Base-by-base conservation (phyloP, 1,284 basidiomycete species). In the Ustilago curta region DNA sequence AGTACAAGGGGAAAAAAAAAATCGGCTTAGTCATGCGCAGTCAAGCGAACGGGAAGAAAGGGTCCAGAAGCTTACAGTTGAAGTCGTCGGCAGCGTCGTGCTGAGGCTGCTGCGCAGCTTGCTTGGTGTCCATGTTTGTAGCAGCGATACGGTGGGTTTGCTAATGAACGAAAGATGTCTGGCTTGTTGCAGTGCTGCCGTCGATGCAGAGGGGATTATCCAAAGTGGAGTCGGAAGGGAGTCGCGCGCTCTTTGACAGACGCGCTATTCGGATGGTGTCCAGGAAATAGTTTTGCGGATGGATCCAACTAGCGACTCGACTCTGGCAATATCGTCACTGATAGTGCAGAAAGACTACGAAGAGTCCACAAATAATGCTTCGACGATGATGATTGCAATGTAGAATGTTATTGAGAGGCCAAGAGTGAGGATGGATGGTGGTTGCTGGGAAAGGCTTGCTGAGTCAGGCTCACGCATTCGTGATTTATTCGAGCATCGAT, bases 391-490 rank as follows among this genome's bases (percentile, higher is more conserved):
- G n/a, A n/a, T n/a, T n/a, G n/a, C n/a, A n/a, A n/a, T n/a, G n/a
- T n/a, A n/a, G n/a, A n/a, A n/a, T n/a, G n/a, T n/a, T n/a, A n/a
- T n/a, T 21, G 32, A 27, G 18, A 23, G 29, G 29, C 18, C 19
- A 40, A 49, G 40, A 39, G 14, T 7, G 23, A 50, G 29, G 56
- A 49, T 37, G 65, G 35, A 45, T 68, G 67, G 51, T 59, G 52
- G 67, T 45, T 42, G 53, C 44, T 49, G 27, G 57, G 35, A 58
- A 23, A n/a, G 47, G 47, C 45, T 48, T 70, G 68, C 68, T 70
- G 68, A 70, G 68, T 70, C 68, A 70, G 62, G 68, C 31, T 70
- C 68, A 70, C 62, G 58, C 60, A 63, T 59, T 32, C 45, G n/a
- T 8, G 4, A 16, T 8, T 8, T 2, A 16, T 8, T 37, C 35